Evolutionary conservation across 768 basidiomycete genomes (phyloP), one percentile per base, ranked within the genome.

Genomic region (Phylloporus sp.): DNA sequence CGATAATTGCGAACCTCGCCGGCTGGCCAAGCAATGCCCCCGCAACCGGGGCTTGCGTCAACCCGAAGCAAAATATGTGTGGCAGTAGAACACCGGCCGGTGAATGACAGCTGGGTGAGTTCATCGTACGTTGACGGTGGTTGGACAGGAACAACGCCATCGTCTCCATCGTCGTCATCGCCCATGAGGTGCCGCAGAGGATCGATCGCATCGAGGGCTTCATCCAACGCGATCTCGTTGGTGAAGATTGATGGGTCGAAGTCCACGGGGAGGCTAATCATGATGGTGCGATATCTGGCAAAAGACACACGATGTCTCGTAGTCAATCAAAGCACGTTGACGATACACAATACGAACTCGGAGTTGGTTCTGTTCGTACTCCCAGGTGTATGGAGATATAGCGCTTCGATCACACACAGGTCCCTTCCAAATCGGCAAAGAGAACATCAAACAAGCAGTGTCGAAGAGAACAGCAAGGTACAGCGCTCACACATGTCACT

Each of bases 11-110:
- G 59, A 59, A 92, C 92, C 80, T 91, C 82, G 58, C 92, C 94
- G 8, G 93, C 90, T 5, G 91, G 91, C 94, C 94, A 95, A 3
- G 89, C 84, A 34, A 94, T 80, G 5, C 94, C 94, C 13, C 94
- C 94, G 66, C 94, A 97, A 1, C 94, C 94, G 16, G 90, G 89
- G 38, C 84, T 75, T 8, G 91, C 83, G 65, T 95, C 91, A 4
- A 94, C 79, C 20, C 74, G 71, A 34, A 95, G 77, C 4, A 64
- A 53, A 50, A 86, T 50, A 42, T 50, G 54, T 52, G 61, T 47
- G 36, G 38, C 20, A 32, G 54, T 42, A 43, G 51, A 43, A 43
- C 44, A 28, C 15, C 9, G 27, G 10, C 49, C 39, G 23, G 67
- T 55, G 52, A 74, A 73, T 2, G 74, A 70, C 44, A 86, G 70